Evolutionary conservation across 108 stramenopile genomes (phyloP), one percentile per base, ranked within the genome.

Genomic region (Skeletonema menzelii): DNA sequence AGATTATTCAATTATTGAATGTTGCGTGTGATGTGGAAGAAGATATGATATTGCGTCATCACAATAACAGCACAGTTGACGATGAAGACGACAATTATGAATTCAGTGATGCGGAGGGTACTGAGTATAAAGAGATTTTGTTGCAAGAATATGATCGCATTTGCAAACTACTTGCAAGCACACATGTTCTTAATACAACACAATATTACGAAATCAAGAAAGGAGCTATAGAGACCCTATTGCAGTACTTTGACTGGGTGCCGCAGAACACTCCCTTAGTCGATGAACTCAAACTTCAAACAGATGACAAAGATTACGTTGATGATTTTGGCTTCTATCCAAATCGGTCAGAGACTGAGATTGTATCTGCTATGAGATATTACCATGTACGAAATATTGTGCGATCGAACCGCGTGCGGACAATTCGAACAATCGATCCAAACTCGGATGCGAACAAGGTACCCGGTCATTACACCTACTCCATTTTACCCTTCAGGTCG

Each of bases 331-430:
- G 82, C 26, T 83, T 83, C 57, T 31, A 56, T 38, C 64, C 70
- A n/a, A 73, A 65, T 47, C 68, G 78, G 32, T 38, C 70, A 22
- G 63, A 82, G 38, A n/a, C 40, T 22, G 73, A 84, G 28, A 68
- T 84, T 11, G 35, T 73, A 12, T 40, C 47, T 58, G 79, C 82
- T 13, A 91, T 95, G 42, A 80, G 93, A n/a, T 76, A 89, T 64
- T 85, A 89, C 66, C 93, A 95, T 68, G 64, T 77, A 4, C 84
- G 84, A 56, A 92, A 95, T 70, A 55, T 91, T 59, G 79, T 81
- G 32, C 84, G 88, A 49, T 82, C 93, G 4, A 65, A 81, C 28
- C 69, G 82, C 34, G 73, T 90, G 10, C 73, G 81, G n/a, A 57
- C 82, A 19, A 57, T 72, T 27, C 17, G 73, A 22, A 80, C 79